A percentile compares a stretch with the other conserved stretches of the same genome.
Evolutionary conservation across 2,329 filamentous ascomycete genomes (phyloP).

Genomic region (Colletotrichum somersetense): DNA sequence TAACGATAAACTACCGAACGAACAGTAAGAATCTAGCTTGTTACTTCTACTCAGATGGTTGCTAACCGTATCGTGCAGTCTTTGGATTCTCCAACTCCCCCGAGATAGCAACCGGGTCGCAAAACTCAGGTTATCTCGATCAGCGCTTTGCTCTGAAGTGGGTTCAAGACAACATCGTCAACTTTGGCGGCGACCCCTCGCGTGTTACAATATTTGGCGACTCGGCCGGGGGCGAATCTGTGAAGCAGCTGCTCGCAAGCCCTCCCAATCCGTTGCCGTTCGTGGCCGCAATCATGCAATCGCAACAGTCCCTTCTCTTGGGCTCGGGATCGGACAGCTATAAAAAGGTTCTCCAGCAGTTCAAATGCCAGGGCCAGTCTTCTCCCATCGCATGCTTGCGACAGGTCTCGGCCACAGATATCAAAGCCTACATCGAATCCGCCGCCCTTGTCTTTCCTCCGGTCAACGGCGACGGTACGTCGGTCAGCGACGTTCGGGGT

Average conservation of each 20-base stretch:
- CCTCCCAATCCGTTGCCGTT: conserved; percentile 47
- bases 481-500: conserved; percentile 19
- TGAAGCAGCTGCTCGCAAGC: conserved; percentile 44
- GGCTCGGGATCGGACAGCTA: conserved; percentile 33
- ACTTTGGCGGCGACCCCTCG: conserved; percentile 72
- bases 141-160: conserved; percentile 70
- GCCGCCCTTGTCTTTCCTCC: conserved; percentile 34
- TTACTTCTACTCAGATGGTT: neutral
- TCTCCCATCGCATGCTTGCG: conserved; percentile 25
- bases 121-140: conserved; percentile 68
- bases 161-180: conserved; percentile 70
- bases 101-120: conserved; percentile 22
- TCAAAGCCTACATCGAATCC: conserved; percentile 32
- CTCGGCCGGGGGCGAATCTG: conserved; percentile 61
- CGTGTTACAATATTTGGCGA: conserved; percentile 74
- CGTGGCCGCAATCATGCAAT: conserved; percentile 37
- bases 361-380: conserved; percentile 13
- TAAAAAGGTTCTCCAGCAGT: conserved; percentile 25
- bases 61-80: conserved; percentile 1
- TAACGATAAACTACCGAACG: conserved; percentile 39
- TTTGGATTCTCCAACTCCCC: conserved; percentile 41
- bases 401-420: conserved; percentile 10
- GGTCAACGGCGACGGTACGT: conserved; percentile 31
- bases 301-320: conserved; percentile 32
- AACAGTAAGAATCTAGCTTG: conserved; percentile 23